Evolutionary conservation across 192 early-diverging fungal species (phyloP), one percentile per base, ranked within the genome.

Genomic region (Martensiomyces pterosporus): DNA sequence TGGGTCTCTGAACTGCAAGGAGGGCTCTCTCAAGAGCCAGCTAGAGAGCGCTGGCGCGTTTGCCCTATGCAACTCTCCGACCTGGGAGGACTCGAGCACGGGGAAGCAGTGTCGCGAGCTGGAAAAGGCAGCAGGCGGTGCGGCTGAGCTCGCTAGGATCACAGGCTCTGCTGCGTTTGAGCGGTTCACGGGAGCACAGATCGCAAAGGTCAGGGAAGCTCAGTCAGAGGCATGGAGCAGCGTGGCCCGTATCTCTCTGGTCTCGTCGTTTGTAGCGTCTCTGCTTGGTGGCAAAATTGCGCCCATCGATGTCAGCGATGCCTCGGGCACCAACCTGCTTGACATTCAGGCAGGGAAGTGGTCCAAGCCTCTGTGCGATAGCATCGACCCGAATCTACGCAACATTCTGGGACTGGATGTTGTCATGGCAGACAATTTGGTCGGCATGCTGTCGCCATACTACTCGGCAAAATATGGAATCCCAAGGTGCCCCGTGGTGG

Each of bases 61-160:
- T 39, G 12, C 29, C 0, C 19, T 70, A 16, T 5, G 25, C 7
- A 52, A 80, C 19, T 89, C 86, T 5, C 90, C 90, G 5, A 89
- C 87, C 45, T 92, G 90, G 90, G 83, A 87, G 57, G 90, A 92
- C 47, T 79, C 85, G 4, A 87, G 85, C 49, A 90, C 90, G 0
- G 40, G 46, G 0, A 36, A 53, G 27, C 77, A 90, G 51, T 92
- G 90, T 47, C 52, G 47, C 3, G 50, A 58, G 6, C 60, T 91
- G 21, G 87, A 92, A 34, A 43, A 51, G 8, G 52, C 62, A n/a
- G 75, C 82, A 2, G 88, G 87, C 6, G 81, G 90, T 0, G 53
- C 82, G 1, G 54, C 75, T 8, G 39, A 43, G 4, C 69, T 92
- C 34, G 87, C 86, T 8, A 54, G 78, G 5, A 42, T 85, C 33